phyloP scores from a whole-genome alignment of 2,329 filamentous ascomycete genomes.

The Mycosphaerella sp. region DNA sequence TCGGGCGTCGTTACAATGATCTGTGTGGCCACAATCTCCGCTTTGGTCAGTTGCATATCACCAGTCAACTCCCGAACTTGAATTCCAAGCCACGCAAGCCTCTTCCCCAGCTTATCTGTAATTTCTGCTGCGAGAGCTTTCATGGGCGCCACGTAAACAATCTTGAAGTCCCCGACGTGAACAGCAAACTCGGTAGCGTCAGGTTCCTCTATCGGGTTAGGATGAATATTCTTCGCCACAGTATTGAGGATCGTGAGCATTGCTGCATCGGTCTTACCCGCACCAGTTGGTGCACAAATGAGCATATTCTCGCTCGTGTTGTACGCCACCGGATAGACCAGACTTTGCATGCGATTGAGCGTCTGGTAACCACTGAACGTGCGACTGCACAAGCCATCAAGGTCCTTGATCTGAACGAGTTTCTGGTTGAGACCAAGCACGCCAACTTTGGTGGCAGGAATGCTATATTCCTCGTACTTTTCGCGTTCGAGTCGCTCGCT shows the following conservation, averaged over 20 bases:
- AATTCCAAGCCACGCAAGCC: constrained; percentile 88
- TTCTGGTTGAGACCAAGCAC: constrained; percentile 65
- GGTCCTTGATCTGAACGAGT: constrained; percentile 68
- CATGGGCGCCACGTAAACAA: constrained; percentile 98
- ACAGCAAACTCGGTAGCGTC: constrained; percentile 73
- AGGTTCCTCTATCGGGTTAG: constrained; percentile 70
- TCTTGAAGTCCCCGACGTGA: constrained; percentile 86
- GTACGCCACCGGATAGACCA: constrained; percentile 93
- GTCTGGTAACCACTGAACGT: constrained; percentile 93
- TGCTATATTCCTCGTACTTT: constrained; percentile 82
- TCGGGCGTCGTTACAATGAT: constrained; percentile 98
- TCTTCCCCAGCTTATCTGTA: constrained; percentile 86
- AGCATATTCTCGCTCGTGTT: constrained; percentile 97
- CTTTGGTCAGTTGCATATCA: constrained; percentile 97
- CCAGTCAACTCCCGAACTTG: constrained; percentile 90
- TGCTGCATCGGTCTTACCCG: constrained; percentile 94
- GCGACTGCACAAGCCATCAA: constrained; percentile 83
- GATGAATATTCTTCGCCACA: constrained; percentile 75
- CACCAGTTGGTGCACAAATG: constrained; percentile 91
- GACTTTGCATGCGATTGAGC: constrained; percentile 95
- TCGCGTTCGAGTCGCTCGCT: constrained; percentile 62
- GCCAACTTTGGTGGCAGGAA: constrained; percentile 77
- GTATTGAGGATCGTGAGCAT: constrained; percentile 94
- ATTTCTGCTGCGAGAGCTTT: constrained; percentile 96
- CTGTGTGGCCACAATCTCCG: constrained; percentile 91